Evolutionary conservation across 176 grass and related monocot species (phyloP), one percentile per base, ranked within the genome.

Genomic region (Hsuehochloa calcarea): DNA sequence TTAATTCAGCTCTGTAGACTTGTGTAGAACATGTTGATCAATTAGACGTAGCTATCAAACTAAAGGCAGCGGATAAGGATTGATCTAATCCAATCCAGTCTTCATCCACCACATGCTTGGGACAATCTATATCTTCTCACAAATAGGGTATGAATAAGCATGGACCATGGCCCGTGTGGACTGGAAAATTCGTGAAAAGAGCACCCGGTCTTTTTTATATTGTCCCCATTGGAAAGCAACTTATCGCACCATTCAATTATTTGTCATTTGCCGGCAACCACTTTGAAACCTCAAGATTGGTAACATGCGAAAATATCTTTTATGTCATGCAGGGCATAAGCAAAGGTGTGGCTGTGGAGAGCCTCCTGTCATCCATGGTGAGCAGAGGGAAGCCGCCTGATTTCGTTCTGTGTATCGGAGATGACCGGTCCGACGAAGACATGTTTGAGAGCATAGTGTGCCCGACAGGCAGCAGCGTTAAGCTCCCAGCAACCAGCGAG

Each of bases 391-490:
- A 91, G 77, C 1, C 81, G 1, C 93, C 96, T 0, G 96, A 99
- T 70, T 99, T 99, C 13, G 80, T 96, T 76, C 90, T 99, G 52
- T 99, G 93, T 88, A 82, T 96, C 17, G 96, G 96, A 19, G 96
- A 99, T 16, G 96, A 99, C 81, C 88, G 93, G 13, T 99, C 93
- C 0, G 96, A 99, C 43, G 96, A 99, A 75, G 96, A 99, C 78
- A 99, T 99, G 96, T 99, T 99, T 25, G 96, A 98, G 92, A 95
- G 87, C 91, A 90, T 98, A 82, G 87, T 90, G 43, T 92, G 88
- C 50, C 91, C 88, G 17, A 70, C 75, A 20, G 87, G 85, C 35
- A 81, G 79, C 49, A 75, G 88, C 74, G 74, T 88, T 63, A 82
- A 83, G 77, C 54, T 93, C 17, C 88, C 91, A 7, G 76, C 90